Percentiles rank a stretch among this genome's conserved stretches.
Evolutionary conservation across 257 asterid species (phyloP).

Genomic region (Lantana camara): DNA sequence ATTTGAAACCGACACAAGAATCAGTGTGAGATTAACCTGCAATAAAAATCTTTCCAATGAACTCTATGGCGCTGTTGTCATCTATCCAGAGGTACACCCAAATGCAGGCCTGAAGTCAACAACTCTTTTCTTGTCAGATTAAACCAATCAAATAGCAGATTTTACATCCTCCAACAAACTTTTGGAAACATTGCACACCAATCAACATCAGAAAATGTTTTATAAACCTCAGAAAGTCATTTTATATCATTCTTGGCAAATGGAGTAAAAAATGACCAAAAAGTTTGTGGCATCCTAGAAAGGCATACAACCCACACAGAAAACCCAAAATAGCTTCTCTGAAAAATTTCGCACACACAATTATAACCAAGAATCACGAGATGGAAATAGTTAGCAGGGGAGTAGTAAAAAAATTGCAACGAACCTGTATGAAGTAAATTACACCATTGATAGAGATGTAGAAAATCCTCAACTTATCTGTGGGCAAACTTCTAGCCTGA

Average conservation of each 20-base stretch:
- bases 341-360: constrained; percentile 5
- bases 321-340: constrained; percentile 2
- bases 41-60: constrained; percentile 77
- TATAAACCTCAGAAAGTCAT: background rate
- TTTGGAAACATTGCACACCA: background rate
- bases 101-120: constrained; percentile 56
- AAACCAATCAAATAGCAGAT: constrained; percentile 14
- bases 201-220: background rate
- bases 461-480: constrained; percentile 76
- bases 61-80: constrained; percentile 54
- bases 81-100: constrained; percentile 78
- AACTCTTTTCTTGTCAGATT: constrained; percentile 22
- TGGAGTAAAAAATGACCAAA: background rate
- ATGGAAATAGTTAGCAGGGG: constrained; percentile 11
- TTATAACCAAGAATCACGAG: constrained; percentile 13
- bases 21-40: constrained; percentile 55
- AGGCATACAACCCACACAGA: constrained; percentile 7
- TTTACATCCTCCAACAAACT: constrained; percentile 4
- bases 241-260: background rate
- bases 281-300: background rate
- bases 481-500: constrained; percentile 92
- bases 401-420: constrained; percentile 21
- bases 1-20: constrained; percentile 12
- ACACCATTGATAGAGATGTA: constrained; percentile 65
- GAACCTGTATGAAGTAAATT: constrained; percentile 75